Conservation (phyloP, 768 basidiomycete genomes). For the Multifurca ochricompacta region DNA sequence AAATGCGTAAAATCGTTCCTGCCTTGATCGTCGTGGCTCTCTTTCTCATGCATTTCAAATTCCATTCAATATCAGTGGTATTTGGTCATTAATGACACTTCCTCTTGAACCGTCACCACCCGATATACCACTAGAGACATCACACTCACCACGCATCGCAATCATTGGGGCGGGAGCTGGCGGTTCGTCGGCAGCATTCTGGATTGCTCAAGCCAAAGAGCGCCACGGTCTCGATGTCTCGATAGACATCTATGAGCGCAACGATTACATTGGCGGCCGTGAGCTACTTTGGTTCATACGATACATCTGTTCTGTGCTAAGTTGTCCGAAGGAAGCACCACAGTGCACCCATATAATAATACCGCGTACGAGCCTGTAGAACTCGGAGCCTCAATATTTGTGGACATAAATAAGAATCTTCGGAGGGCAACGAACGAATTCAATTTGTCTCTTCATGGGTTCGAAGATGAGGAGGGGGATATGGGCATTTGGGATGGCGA, state of each 20-base stretch:
- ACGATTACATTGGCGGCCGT: slow-evolving; percentile 78
- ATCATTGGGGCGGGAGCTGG: slow-evolving; percentile 89
- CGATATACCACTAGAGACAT: neutral
- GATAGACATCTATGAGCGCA: slow-evolving; percentile 79
- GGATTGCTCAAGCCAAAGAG: slow-evolving; percentile 74
- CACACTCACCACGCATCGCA: slow-evolving; percentile 44
- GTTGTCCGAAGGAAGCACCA: slow-evolving; percentile 56
- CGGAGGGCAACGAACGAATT: slow-evolving; percentile 75
- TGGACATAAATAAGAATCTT: slow-evolving; percentile 62
- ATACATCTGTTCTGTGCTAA: slow-evolving; percentile 1
- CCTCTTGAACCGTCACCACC: neutral
- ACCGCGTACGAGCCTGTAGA: slow-evolving; percentile 57
- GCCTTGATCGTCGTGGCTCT: slow-evolving; percentile 23
- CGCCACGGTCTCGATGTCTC: slow-evolving; percentile 61
- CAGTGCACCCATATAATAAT: slow-evolving; percentile 64
- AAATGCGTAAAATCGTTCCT: slow-evolving; percentile 16
- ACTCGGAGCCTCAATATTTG: slow-evolving; percentile 85
- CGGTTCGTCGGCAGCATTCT: slow-evolving; percentile 76
- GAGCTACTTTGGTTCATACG: slow-evolving; percentile 31
- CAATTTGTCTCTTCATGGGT: slow-evolving; percentile 48
- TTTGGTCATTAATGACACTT: neutral
- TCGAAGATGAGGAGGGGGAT: slow-evolving; percentile 40
- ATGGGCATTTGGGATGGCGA: slow-evolving; percentile 82
- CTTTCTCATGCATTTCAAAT: slow-evolving; percentile 31
- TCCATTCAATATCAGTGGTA: slow-evolving; percentile 40